These are phyloP conservation scores for Clarireedia paspali DNA, from an alignment of 2,329 filamentous ascomycete genomes.

Conservation along the genomic window DNA sequence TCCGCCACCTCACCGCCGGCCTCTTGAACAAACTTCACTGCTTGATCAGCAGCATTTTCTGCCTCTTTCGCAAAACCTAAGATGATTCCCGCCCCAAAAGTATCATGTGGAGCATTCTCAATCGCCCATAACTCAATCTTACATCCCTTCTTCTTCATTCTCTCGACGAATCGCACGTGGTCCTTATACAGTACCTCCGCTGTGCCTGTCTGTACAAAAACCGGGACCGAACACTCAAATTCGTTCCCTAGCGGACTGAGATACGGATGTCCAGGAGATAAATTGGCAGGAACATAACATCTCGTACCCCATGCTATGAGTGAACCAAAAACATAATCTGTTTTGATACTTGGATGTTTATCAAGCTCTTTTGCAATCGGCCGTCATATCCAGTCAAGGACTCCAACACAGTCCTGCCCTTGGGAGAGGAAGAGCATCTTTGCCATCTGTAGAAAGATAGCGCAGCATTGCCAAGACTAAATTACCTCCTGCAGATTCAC, in stretches of 20 bases:
- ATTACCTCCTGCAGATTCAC: not conserved
- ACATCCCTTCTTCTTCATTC: not conserved
- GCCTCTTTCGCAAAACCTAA: not conserved
- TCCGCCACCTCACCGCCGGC: not conserved
- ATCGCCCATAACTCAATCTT: not conserved
- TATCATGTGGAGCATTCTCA: not conserved
- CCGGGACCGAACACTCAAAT: not conserved
- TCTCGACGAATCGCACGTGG: not conserved
- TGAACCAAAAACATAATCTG: not conserved
- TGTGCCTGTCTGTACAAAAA: not conserved
- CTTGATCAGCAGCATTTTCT: not conserved
- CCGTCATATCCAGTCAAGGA: not conserved
- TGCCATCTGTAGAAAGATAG: not conserved
- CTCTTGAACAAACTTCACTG: not conserved
- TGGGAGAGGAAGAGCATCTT: not conserved
- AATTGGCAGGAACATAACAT: not conserved
- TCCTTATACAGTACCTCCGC: not conserved
- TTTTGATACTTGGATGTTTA: not conserved
- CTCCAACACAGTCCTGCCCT: not conserved
- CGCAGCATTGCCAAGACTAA: not conserved
- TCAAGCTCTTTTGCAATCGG: not conserved
- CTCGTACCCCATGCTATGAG: not conserved
- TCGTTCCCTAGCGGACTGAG: not conserved
- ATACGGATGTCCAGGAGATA: not conserved
- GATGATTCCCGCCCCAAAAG: not conserved